A percentile compares a stretch with the other conserved stretches of the same genome.
phyloP scores from a whole-genome alignment of 140 eudicot species.

The Oenanthe javanica region DNA sequence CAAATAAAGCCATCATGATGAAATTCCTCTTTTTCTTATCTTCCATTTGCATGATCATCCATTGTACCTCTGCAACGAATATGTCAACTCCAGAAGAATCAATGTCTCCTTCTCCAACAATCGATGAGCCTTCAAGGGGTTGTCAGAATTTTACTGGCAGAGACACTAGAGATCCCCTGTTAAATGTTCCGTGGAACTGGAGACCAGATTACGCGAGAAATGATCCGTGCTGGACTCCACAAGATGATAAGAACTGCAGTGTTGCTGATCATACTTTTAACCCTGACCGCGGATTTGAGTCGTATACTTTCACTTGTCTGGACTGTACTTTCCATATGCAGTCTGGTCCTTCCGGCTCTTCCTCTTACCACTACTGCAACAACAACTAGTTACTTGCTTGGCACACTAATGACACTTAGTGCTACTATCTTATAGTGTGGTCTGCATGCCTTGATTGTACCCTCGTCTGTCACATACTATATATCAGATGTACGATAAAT shows the following conservation, averaged over 20 bases:
- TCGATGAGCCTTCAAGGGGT: not conserved
- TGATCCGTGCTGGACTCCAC: conserved; percentile 1
- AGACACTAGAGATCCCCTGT: not conserved
- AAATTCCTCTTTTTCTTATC: not conserved
- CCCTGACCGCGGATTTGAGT: not conserved
- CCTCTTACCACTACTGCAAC: not conserved
- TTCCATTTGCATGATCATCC: not conserved
- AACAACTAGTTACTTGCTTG: not conserved
- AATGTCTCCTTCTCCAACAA: not conserved
- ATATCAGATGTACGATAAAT: not conserved
- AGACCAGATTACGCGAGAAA: conserved; percentile 2
- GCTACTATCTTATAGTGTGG: not conserved
- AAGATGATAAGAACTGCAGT: conserved; percentile 3
- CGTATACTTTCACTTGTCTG: conserved; percentile 4
- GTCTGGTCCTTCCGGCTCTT: conserved; percentile 3
- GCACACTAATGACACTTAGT: not conserved
- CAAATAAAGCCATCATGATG: not conserved
- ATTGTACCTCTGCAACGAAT: not conserved
- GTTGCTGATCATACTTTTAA: not conserved
- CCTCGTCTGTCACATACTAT: not conserved
- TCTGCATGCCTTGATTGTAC: not conserved
- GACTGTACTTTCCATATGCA: conserved; percentile 10
- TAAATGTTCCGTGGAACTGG: conserved; percentile 10
- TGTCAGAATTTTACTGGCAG: not conserved
- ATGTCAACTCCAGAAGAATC: not conserved